A percentile compares a stretch with the other conserved stretches of the same genome.
These are phyloP conservation scores for Melianthus villosus DNA, from an alignment of 441 rosid genomes.

Conservation along the genomic window DNA sequence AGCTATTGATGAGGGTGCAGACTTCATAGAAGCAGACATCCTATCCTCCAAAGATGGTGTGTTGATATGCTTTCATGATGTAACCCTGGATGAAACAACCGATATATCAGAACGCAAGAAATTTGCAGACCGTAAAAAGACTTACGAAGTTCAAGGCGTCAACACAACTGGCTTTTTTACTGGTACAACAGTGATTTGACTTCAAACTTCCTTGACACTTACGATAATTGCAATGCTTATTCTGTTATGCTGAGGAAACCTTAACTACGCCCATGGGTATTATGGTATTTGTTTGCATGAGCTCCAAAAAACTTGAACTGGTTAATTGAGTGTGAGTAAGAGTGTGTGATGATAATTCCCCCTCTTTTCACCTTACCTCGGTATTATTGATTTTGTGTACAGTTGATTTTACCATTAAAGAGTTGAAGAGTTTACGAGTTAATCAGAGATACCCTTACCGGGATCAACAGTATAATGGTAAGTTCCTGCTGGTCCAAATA, in stretches of 20 bases:
- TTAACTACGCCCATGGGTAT: no score
- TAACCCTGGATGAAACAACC: constrained; percentile 58
- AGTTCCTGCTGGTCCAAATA: constrained; percentile 9
- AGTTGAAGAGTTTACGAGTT: constrained; percentile 49
- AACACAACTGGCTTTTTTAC: constrained; percentile 62
- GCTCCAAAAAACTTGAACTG: background rate
- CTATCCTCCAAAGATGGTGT: constrained; percentile 72
- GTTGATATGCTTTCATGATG: constrained; percentile 74
- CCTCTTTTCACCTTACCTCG: background rate
- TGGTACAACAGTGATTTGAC: constrained; percentile 22
- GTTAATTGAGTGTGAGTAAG: no score
- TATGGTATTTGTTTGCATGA: background rate
- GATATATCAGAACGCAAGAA: constrained; percentile 54
- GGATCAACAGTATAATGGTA: constrained; percentile 79
- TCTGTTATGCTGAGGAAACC: no score
- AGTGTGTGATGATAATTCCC: no score
- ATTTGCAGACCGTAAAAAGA: constrained; percentile 67
- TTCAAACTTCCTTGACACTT: background rate
- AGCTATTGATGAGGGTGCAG: constrained; percentile 87
- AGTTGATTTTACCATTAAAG: constrained; percentile 79
- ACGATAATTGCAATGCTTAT: background rate
- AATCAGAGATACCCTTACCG: constrained; percentile 65
- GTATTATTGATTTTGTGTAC: constrained; percentile 9
- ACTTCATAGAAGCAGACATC: constrained; percentile 86
- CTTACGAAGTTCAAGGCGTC: constrained; percentile 60